These are phyloP conservation scores for Heracleum sosnowskyi DNA, from an alignment of 129 eudicot genomes.

Conservation along the genomic window DNA sequence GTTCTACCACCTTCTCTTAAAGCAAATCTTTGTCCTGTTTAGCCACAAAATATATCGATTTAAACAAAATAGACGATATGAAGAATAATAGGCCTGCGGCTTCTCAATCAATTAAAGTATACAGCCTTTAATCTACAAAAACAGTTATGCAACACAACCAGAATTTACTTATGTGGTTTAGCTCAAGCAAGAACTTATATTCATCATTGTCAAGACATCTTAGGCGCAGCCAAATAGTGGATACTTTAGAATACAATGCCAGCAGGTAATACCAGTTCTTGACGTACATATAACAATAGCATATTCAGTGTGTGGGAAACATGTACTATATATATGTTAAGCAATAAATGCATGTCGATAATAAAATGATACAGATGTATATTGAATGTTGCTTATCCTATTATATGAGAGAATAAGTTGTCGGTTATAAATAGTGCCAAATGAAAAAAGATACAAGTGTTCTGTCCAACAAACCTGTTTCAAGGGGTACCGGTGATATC, in stretches of 20 bases:
- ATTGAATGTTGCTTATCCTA: background rate
- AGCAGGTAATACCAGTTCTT: background rate
- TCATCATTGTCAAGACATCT: background rate
- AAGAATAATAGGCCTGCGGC: background rate
- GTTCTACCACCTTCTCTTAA: conserved; percentile 24
- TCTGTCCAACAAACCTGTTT: conserved; percentile 13
- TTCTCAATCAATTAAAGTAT: background rate
- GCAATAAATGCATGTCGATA: background rate
- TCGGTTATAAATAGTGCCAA: background rate
- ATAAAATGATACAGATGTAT: background rate
- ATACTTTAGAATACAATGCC: background rate
- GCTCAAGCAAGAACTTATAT: background rate
- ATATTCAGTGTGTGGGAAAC: background rate
- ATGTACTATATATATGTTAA: background rate
- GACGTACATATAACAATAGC: background rate
- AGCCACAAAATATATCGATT: background rate
- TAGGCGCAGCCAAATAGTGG: background rate
- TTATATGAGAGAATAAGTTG: background rate
- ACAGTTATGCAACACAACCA: background rate
- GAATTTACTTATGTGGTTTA: background rate
- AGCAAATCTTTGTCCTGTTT: conserved; percentile 22
- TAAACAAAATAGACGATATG: background rate
- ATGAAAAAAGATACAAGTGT: background rate
- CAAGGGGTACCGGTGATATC: conserved; percentile 15
- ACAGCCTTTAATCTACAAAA: background rate